These are phyloP conservation scores for Leccinum arenicola DNA, from an alignment of 768 basidiomycete genomes.

Conservation along the genomic window DNA sequence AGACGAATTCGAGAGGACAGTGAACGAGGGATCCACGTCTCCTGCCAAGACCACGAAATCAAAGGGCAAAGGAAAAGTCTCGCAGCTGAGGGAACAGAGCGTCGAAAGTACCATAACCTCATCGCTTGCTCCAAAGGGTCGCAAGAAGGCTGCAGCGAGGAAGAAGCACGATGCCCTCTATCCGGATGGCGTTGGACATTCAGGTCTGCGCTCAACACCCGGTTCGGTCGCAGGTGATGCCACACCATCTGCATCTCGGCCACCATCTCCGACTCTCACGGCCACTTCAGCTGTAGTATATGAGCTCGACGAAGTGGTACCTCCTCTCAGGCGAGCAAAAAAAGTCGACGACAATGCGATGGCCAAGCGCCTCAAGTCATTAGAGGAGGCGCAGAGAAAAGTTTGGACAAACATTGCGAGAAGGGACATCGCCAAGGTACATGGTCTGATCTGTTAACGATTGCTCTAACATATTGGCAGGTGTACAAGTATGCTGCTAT, in stretches of 20 bases:
- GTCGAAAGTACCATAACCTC: conserved; percentile 51
- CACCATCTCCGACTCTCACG: conserved; percentile 59
- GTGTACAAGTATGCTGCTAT: conserved; percentile 76
- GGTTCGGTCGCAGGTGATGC: conserved; percentile 61
- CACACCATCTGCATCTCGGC: conserved; percentile 69
- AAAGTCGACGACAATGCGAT: conserved; percentile 71
- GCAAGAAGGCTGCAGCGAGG: conserved; percentile 54
- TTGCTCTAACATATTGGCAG: conserved; percentile 35
- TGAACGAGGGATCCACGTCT: conserved; percentile 38
- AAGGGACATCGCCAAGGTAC: conserved; percentile 79
- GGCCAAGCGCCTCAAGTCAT: conserved; percentile 67
- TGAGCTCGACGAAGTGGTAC: conserved; percentile 67
- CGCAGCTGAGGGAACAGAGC: conserved; percentile 50
- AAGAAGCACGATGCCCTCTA: conserved; percentile 55
- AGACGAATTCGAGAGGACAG: conserved; percentile 49
- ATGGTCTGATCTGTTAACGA: background rate
- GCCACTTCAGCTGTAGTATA: conserved; percentile 60
- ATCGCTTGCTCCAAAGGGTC: conserved; percentile 42
- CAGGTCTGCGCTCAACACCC: conserved; percentile 47
- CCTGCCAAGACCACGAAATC: conserved; percentile 34
- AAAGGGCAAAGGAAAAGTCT: conserved; percentile 53
- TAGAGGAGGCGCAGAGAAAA: conserved; percentile 84
- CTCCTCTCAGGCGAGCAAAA: conserved; percentile 72
- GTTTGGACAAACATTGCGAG: conserved; percentile 89
- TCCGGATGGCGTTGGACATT: conserved; percentile 49